A percentile compares a stretch with the other conserved stretches of the same genome.
Conservation (phyloP, 768 basidiomycete species). For the Lentinula aciculospora region DNA sequence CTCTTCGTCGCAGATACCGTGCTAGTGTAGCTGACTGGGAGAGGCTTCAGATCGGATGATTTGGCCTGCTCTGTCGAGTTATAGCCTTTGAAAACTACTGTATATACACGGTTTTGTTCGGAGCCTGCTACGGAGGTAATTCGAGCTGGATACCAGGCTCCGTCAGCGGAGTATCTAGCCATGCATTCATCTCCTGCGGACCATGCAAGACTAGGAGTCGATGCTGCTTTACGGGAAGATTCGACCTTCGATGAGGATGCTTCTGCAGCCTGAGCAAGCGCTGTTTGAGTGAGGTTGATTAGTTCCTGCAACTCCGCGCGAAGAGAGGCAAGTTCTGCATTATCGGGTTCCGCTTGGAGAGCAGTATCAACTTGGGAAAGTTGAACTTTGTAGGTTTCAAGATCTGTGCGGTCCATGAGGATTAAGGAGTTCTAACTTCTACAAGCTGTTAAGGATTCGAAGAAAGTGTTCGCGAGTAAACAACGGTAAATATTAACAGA, state of each 20-base stretch:
- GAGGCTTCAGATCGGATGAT: constrained; percentile 60
- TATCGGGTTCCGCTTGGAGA: constrained; percentile 69
- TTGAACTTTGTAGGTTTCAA: constrained; percentile 88
- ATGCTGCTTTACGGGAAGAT: constrained; percentile 46
- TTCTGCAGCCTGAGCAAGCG: constrained; percentile 65
- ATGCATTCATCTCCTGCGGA: constrained; percentile 81
- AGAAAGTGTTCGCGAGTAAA: neutral
- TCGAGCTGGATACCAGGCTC: constrained; percentile 83
- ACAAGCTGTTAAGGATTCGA: neutral
- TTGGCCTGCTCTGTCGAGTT: constrained; percentile 86
- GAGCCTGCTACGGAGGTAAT: constrained; percentile 83
- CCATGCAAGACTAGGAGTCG: constrained; percentile 54
- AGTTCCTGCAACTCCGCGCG: constrained; percentile 78
- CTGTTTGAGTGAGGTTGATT: constrained; percentile 71
- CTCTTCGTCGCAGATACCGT: constrained; percentile 57
- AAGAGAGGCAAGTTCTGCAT: constrained; percentile 66
- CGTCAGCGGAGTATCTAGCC: constrained; percentile 82
- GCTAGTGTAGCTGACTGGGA: constrained; percentile 53
- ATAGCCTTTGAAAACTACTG: constrained; percentile 88
- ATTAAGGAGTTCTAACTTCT: neutral
- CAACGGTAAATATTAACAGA: neutral
- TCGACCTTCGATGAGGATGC: constrained; percentile 58
- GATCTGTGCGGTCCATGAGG: constrained; percentile 61
- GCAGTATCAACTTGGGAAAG: constrained; percentile 85
- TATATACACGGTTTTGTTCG: constrained; percentile 77